phyloP scores from a whole-genome alignment of 2,329 filamentous ascomycete genomes.

The Xylariales sp. region DNA sequence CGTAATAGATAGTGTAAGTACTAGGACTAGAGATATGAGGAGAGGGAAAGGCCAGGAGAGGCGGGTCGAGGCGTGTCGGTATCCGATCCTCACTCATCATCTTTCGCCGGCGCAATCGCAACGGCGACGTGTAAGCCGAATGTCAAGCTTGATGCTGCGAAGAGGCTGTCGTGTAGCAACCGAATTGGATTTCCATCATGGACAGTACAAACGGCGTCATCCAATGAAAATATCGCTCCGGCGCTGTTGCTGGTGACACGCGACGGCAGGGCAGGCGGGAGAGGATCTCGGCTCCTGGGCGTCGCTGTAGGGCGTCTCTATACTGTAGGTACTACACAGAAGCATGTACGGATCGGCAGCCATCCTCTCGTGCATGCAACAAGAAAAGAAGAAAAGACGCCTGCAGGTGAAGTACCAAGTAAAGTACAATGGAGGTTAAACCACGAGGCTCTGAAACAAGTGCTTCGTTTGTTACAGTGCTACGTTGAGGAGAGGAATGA shows the following conservation, averaged over 20 bases:
- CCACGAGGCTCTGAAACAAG: conserved; percentile 38
- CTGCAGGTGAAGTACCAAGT: conserved; percentile 8
- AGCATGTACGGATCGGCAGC: conserved; percentile 31
- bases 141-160: conserved; percentile 42
- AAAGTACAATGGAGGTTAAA: conserved; percentile 25
- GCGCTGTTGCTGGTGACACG: conserved; percentile 40
- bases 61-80: conserved; percentile 43
- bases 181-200: conserved; percentile 41
- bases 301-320: conserved; percentile 7
- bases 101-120: conserved; percentile 35
- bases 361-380: conserved; percentile 33
- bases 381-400: conserved; percentile 25
- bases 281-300: conserved; percentile 36
- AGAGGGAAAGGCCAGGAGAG: conserved; percentile 26
- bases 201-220: conserved; percentile 46
- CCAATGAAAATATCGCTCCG: conserved; percentile 41
- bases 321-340: conserved; percentile 19
- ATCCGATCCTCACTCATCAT: conserved; percentile 35
- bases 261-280: conserved; percentile 39
- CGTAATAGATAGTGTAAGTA: neutral
- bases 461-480: conserved; percentile 27
- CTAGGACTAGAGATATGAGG: conserved; percentile 15
- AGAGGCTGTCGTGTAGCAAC: conserved; percentile 47
- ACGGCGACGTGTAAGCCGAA: conserved; percentile 35
- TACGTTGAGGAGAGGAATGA: neutral